Evolutionary conservation across 2,329 filamentous ascomycete species (phyloP).

Genomic region (Keithomyces neogunnii): DNA sequence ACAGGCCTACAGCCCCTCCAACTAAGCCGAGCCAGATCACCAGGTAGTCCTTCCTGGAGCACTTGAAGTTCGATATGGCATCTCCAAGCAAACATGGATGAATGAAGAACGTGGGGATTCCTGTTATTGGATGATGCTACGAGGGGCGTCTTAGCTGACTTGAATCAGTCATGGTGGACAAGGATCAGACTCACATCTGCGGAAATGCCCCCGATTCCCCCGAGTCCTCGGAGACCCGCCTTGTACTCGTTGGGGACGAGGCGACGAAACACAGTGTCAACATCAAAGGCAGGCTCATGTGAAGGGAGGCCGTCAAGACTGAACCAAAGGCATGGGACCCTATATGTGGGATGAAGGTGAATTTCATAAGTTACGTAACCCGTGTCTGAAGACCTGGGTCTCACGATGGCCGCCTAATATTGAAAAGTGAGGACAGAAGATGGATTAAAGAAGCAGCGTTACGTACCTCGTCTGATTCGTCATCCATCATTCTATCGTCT

Average conservation of each 20-base stretch:
- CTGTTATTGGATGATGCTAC: slow-evolving; percentile 76
- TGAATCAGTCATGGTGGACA: neutral
- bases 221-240: slow-evolving; percentile 48
- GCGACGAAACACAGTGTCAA: slow-evolving; percentile 62
- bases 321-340: slow-evolving; percentile 70
- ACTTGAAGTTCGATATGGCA: slow-evolving; percentile 61
- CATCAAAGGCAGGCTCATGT: slow-evolving; percentile 47
- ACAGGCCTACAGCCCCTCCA: slow-evolving; percentile 70
- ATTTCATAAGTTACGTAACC: slow-evolving; percentile 62
- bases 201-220: slow-evolving; percentile 65
- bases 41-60: slow-evolving; percentile 62
- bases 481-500: slow-evolving; percentile 41
- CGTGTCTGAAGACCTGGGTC: slow-evolving; percentile 22
- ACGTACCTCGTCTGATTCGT: slow-evolving; percentile 43
- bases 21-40: slow-evolving; percentile 85
- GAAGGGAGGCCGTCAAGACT: slow-evolving; percentile 49
- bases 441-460: slow-evolving; percentile 6
- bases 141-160: slow-evolving; percentile 25
- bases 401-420: slow-evolving; percentile 32
- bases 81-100: slow-evolving; percentile 87
- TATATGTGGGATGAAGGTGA: slow-evolving; percentile 66
- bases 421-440: slow-evolving; percentile 12
- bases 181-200: slow-evolving; percentile 54
- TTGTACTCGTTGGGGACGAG: slow-evolving; percentile 62
- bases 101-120: slow-evolving; percentile 75